Conservation (phyloP, 139 green algal species). For the Chlamydomonas schloesseri region DNA sequence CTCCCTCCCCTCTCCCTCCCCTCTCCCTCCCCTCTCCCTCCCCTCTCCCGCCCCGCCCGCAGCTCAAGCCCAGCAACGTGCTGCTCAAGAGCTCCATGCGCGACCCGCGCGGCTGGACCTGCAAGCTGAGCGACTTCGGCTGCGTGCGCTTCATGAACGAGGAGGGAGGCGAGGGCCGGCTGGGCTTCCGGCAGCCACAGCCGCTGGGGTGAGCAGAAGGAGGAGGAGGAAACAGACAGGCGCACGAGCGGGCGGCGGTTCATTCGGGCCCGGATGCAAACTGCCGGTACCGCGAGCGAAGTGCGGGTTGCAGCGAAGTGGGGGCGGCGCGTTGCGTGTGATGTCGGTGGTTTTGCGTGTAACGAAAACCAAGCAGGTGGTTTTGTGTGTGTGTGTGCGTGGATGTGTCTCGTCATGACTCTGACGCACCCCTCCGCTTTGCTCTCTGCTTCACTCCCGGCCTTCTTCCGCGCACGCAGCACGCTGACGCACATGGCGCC, state of each 20-base stretch:
- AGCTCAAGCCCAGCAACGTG: constrained; percentile 80
- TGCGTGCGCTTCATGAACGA: constrained; percentile 51
- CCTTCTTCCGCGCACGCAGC: no score
- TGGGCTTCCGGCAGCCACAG: constrained; percentile 36
- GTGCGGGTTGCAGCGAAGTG: no score
- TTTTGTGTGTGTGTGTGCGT: no score
- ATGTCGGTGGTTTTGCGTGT: no score
- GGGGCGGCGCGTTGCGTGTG: no score
- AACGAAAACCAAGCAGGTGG: no score
- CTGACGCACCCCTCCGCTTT: no score
- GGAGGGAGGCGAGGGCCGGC: constrained; percentile 4
- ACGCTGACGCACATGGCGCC: constrained; percentile 29
- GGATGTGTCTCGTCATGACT: no score
- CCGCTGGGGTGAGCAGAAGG: constrained; percentile 21
- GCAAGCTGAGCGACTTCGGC: constrained; percentile 74
- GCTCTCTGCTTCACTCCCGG: no score
- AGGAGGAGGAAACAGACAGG: no score
- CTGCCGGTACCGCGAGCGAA: not conserved
- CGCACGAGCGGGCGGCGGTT: not conserved
- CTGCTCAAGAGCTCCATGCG: constrained; percentile 57
- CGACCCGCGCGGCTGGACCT: constrained; percentile 50
- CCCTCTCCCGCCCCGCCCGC: not conserved
- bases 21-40: not conserved
- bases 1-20: not conserved
- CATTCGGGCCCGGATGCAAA: not conserved